These are phyloP conservation scores for Daldinia vernicosa DNA, from an alignment of 495 filamentous ascomycete genomes.

Conservation along the genomic window DNA sequence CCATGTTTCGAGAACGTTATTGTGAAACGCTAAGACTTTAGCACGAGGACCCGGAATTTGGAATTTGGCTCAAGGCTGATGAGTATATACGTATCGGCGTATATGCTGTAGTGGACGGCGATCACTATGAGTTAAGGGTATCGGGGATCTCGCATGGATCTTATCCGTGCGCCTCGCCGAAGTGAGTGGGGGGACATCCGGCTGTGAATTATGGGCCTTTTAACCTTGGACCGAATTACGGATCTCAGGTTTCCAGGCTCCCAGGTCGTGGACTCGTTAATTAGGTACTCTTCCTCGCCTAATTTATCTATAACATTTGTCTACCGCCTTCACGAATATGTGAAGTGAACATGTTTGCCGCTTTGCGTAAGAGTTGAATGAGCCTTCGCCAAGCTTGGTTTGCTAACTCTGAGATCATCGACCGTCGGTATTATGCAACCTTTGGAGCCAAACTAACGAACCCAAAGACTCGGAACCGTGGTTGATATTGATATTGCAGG, in stretches of 20 bases:
- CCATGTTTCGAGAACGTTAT: slow-evolving; percentile 38
- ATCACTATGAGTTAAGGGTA: slow-evolving; percentile 17
- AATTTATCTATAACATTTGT: slow-evolving; percentile 5
- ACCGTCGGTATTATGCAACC: slow-evolving; percentile 3
- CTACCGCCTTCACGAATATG: not conserved
- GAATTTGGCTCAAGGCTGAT: slow-evolving; percentile 27
- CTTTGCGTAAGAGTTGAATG: not conserved
- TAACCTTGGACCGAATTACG: slow-evolving; percentile 18
- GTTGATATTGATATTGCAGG: slow-evolving; percentile 5
- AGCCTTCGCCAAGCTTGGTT: not conserved
- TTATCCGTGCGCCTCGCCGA: slow-evolving; percentile 41
- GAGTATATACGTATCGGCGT: not conserved
- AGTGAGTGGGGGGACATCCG: slow-evolving; percentile 30
- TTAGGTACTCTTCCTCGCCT: not conserved
- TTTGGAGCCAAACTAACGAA: not conserved
- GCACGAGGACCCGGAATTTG: slow-evolving; percentile 17
- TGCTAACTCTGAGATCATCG: not conserved
- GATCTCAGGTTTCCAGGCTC: not conserved
- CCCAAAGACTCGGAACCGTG: not conserved
- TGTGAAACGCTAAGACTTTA: slow-evolving; percentile 29
- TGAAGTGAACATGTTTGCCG: not conserved
- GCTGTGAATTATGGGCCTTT: slow-evolving; percentile 28
- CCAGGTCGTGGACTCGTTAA: not conserved
- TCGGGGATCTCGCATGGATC: slow-evolving; percentile 41
- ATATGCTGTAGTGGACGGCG: slow-evolving; percentile 18